Percentiles rank a stretch among this genome's conserved stretches.
Conservation (phyloP, 495 filamentous ascomycete species). For the Wilcoxina mikolae region DNA sequence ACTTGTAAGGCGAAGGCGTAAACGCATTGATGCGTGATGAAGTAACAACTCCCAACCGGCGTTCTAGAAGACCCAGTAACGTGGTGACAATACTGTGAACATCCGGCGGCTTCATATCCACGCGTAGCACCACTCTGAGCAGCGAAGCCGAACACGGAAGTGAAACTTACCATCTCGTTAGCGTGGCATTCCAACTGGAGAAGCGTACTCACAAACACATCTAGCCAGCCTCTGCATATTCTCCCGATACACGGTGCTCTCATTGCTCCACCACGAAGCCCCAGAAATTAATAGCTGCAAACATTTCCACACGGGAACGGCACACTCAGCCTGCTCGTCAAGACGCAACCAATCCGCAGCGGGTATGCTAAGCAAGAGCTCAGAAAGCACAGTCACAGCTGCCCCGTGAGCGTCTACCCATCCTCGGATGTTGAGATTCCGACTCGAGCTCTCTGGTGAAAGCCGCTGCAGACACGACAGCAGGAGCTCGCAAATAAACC, state of each 20-base stretch:
- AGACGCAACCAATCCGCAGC: constrained; percentile 7
- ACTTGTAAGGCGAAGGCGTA: constrained; percentile 19
- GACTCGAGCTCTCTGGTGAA: not conserved
- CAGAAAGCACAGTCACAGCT: constrained; percentile 13
- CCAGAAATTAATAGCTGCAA: constrained; percentile 14
- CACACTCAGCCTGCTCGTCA: constrained; percentile 7
- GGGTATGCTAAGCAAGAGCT: constrained; percentile 15
- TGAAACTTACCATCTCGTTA: constrained; percentile 9
- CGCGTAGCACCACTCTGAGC: constrained; percentile 12
- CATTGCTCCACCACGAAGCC: constrained; percentile 14
- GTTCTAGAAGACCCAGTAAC: constrained; percentile 15
- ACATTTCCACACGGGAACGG: constrained; percentile 10
- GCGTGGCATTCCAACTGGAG: not conserved
- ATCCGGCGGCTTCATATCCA: constrained; percentile 14
- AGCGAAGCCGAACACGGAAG: constrained; percentile 14
- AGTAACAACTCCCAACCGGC: constrained; percentile 10
- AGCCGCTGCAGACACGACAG: constrained; percentile 9
- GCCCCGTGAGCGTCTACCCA: constrained; percentile 12
- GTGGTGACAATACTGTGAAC: constrained; percentile 12
- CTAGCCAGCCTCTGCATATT: constrained; percentile 12
- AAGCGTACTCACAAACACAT: constrained; percentile 16
- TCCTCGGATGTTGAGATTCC: not conserved
- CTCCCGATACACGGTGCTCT: constrained; percentile 2
- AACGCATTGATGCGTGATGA: constrained; percentile 15
- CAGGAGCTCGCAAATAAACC: constrained; percentile 17